Base-by-base conservation (phyloP, 2,329 filamentous ascomycete species). In the Thelonectria rubi region DNA sequence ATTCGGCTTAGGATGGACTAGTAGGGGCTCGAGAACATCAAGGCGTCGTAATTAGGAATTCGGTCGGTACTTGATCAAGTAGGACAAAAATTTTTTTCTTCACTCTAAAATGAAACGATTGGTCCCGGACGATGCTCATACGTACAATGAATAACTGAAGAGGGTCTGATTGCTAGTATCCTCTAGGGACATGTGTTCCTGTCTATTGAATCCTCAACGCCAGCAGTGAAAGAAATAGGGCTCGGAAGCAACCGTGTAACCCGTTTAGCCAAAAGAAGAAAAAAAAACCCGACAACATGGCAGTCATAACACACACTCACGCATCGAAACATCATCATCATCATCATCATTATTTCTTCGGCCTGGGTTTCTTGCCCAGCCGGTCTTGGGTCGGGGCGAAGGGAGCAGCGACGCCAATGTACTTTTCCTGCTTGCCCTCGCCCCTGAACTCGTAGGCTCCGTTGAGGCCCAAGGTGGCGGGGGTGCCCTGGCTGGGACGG, bases 401-500 rank as follows among this genome's bases (percentile, higher is more conserved):
- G 2, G 86, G 85, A 11, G 84, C 81, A 1, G 85, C 82, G n/a
- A 88, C 75, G 6, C 86, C 86, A 2, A 78, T 67, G 59, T 84
- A 79, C 58, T 73, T 75, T 63, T 82, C 79, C 63, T 82, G 80
- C 61, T 74, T 78, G 9, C 79, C 75, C 40, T 77, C 81, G 18
- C 77, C 79, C 45, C 77, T 79, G 68, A 87, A 84, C 62, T 84
- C 80, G 67, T 83, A 87, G 18, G 77, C 74, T 14, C 86, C 85
- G 18, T 77, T 78, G 8, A 78, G 58, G 5, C 75, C 76, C 21
- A 80, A 65, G 7, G 71, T 72, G 17, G 82, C 83, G 0, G 87
- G 87, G 14, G 74, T 75, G 1, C 87, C 87, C 42, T 84, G 81
- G 9, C 78, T 79, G 1, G 93, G 93, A 55, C 86, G 84, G 50